Evolutionary conservation across 352 stramenopile genomes (phyloP).

Genomic region (Aphanomyces invadans): DNA sequence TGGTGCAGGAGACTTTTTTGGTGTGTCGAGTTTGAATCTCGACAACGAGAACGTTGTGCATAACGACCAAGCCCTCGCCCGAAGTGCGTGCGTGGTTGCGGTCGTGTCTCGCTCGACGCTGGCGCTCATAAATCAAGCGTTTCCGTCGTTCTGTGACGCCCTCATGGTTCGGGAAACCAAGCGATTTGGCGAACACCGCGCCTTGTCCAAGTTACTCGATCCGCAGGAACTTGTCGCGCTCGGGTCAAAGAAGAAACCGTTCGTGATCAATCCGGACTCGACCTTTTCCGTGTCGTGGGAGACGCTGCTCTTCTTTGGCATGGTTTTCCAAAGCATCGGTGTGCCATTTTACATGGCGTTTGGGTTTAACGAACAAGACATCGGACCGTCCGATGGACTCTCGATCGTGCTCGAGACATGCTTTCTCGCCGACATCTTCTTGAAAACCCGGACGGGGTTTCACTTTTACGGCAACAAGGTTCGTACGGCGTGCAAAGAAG

Average conservation of each 20-base stretch:
- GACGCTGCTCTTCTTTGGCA: conserved; percentile 22
- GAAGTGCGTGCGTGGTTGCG: conserved; percentile 15
- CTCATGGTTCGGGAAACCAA: background rate
- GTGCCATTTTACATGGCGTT: conserved; percentile 25
- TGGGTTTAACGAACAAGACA: conserved; percentile 4
- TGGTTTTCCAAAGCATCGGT: conserved; percentile 21
- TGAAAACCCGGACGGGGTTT: conserved; percentile 43
- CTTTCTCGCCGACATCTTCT: conserved; percentile 45
- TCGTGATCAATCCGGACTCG: conserved; percentile 20
- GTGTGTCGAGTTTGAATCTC: conserved; percentile 5
- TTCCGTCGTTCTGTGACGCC: conserved; percentile 8
- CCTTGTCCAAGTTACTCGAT: conserved; percentile 13
- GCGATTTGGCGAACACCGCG: background rate
- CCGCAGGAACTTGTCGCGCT: background rate
- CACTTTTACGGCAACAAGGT: conserved; percentile 62
- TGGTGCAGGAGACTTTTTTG: conserved; percentile 19
- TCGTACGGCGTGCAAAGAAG: too few relatives aligned
- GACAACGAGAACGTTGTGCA: conserved; percentile 19
- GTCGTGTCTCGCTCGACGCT: conserved; percentile 12
- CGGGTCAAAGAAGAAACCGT: background rate
- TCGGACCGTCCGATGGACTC: conserved; percentile 22
- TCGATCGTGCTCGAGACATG: conserved; percentile 38
- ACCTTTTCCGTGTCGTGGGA: conserved; percentile 23
- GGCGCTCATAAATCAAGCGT: background rate
- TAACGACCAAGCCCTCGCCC: conserved; percentile 5